Conservation (phyloP, 306 rosid genomes). For the Lagenaria siceraria region DNA sequence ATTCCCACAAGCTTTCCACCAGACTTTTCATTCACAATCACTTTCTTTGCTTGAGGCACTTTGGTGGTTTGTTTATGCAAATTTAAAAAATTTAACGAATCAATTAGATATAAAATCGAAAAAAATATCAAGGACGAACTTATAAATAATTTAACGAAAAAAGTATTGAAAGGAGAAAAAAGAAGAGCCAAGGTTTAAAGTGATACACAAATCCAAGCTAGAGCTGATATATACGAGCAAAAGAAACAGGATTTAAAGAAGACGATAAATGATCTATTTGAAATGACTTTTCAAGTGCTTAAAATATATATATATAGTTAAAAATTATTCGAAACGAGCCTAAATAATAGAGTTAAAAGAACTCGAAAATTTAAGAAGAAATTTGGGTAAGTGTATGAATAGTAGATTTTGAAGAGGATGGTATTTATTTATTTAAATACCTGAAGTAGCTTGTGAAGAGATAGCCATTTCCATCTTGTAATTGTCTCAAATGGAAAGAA, state of each 20-base stretch:
- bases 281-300: too few species aligned
- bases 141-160: too few species aligned
- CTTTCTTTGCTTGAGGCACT: slow-evolving; percentile 31
- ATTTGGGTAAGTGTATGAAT: too few species aligned
- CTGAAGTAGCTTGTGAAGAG: not conserved
- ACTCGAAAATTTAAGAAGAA: too few species aligned
- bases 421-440: not conserved
- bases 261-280: not conserved
- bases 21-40: slow-evolving; percentile 40
- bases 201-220: not conserved
- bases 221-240: not conserved
- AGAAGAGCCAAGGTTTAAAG: not conserved
- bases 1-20: slow-evolving; percentile 61
- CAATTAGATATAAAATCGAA: too few species aligned
- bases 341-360: too few species aligned
- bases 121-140: too few species aligned
- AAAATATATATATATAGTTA: too few species aligned
- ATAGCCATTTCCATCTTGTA: not conserved
- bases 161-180: too few species aligned
- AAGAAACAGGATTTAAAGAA: not conserved
- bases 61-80: not conserved
- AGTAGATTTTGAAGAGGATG: not conserved
- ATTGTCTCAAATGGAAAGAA: not conserved
- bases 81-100: not conserved
- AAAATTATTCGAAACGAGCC: too few species aligned